These are phyloP conservation scores for Coemansia sp. DNA, from an alignment of 192 early-diverging fungal genomes.

Conservation along the genomic window DNA sequence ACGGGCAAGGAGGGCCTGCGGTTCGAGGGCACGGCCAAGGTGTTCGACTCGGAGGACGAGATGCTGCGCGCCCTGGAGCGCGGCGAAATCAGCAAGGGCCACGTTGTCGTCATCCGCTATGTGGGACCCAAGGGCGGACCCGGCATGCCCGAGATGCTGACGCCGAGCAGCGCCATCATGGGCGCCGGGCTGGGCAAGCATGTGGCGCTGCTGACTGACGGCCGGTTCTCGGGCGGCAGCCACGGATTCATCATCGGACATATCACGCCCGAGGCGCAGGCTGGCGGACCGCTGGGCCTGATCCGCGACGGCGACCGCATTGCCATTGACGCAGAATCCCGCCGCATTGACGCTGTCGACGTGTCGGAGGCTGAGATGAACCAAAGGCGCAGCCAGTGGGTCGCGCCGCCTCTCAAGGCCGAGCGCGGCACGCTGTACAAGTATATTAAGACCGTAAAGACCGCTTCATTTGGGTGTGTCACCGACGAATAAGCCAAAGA, in stretches of 20 bases:
- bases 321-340: constrained; percentile 81
- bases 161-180: constrained; percentile 97
- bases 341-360: constrained; percentile 71
- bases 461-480: constrained; percentile 79
- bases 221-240: constrained; percentile 97
- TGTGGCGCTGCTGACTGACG: constrained; percentile 97
- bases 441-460: constrained; percentile 87
- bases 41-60: constrained; percentile 90
- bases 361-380: constrained; percentile 77
- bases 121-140: constrained; percentile 98
- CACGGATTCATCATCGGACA: constrained; percentile 99
- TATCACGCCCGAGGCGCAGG: constrained; percentile 97
- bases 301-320: constrained; percentile 88
- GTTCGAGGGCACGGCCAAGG: constrained; percentile 87
- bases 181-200: constrained; percentile 97
- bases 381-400: constrained; percentile 70
- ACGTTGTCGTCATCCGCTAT: constrained; percentile 94
- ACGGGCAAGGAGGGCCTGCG: constrained; percentile 97
- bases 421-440: constrained; percentile 88
- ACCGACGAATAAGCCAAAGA: constrained; percentile 68
- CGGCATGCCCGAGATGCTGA: constrained; percentile 99
- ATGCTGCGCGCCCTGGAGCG: constrained; percentile 90
- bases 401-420: constrained; percentile 84
- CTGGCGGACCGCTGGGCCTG: constrained; percentile 93
- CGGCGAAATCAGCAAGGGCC: constrained; percentile 86